Evolutionary conservation across 495 filamentous ascomycete genomes (phyloP), one percentile per base, ranked within the genome.

Genomic region (Hypomontagnella submonticulosa): DNA sequence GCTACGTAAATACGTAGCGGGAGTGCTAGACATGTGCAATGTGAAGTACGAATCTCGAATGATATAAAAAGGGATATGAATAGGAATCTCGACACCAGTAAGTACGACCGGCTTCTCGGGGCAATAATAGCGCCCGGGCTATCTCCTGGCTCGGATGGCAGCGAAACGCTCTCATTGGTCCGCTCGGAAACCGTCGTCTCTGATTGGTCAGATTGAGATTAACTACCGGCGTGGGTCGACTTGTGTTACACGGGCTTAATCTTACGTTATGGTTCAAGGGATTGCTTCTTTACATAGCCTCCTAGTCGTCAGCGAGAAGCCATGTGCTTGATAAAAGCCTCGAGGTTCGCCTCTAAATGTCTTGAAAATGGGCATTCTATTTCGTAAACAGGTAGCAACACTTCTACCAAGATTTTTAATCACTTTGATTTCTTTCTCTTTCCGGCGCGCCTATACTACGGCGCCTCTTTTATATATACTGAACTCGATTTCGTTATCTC

Each of bases 171-270:
- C 19, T n/a, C 4, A 65, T 65, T 65, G 53, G 61, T n/a, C 18
- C 0, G 18, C 13, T 65, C 61, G 54, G 47, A 53, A 58, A 53
- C 30, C 23, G 20, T 30, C n/a, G 13, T 4, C 38, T 33, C 4
- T 65, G 61, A 65, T 65, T 65, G 61, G 61, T 10, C 18, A 12
- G 9, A 32, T 44, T 6, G 15, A 38, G 12, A 47, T 19, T 20
- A 30, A 13, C 41, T 27, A 23, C 5, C 16, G 27, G 23, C 4
- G 30, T 27, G 23, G 23, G 23, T 27, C 23, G 23, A 27, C 2
- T 27, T 6, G 6, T 27, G 23, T 27, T 27, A 27, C 23, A 27
- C 23, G 23, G 6, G 23, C 6, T 6, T 27, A 6, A 27, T 27
- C 23, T 27, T 27, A 27, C 23, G 6, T 27, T 6, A 37, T 38